A percentile compares a stretch with the other conserved stretches of the same genome.
phyloP scores from a whole-genome alignment of 768 basidiomycete species.

The Tricholoma hemisulphureum region DNA sequence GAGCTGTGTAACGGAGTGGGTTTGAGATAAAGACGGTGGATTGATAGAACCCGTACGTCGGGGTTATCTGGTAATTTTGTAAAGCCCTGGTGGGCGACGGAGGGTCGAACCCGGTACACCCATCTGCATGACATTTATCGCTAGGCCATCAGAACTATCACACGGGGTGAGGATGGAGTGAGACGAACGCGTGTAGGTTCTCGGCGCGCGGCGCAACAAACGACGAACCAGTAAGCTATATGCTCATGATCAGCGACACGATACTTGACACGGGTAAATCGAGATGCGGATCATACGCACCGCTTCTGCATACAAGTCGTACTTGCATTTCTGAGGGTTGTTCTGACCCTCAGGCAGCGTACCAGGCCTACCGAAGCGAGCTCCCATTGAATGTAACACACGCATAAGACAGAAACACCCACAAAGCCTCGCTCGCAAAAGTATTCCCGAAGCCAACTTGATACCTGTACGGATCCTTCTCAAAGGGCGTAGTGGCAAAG shows the following conservation, averaged over 20 bases:
- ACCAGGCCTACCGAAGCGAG: conserved; percentile 40
- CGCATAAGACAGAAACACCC: no score
- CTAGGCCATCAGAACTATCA: no score
- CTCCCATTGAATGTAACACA: not conserved
- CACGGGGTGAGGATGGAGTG: no score
- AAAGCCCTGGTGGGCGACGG: conserved; percentile 66
- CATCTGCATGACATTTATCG: conserved; percentile 37
- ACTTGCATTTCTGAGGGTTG: conserved; percentile 60
- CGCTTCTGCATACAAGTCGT: conserved; percentile 60
- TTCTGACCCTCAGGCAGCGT: conserved; percentile 60
- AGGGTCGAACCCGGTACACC: conserved; percentile 67
- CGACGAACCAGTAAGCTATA: conserved; percentile 57
- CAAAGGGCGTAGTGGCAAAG: conserved; percentile 35
- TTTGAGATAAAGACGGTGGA: not conserved
- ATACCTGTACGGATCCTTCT: conserved; percentile 54
- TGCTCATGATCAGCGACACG: not conserved
- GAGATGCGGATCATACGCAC: conserved; percentile 31
- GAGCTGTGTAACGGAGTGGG: conserved; percentile 35
- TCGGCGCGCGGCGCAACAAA: conserved; percentile 58
- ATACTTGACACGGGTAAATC: no score
- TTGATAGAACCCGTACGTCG: conserved; percentile 40
- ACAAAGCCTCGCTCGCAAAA: conserved; percentile 58
- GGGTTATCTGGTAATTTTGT: conserved; percentile 52
- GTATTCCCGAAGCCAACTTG: conserved; percentile 59
- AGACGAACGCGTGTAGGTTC: conserved; percentile 48